Evolutionary conservation across 345 rosid species (phyloP).

Genomic region (Balakata baccata): DNA sequence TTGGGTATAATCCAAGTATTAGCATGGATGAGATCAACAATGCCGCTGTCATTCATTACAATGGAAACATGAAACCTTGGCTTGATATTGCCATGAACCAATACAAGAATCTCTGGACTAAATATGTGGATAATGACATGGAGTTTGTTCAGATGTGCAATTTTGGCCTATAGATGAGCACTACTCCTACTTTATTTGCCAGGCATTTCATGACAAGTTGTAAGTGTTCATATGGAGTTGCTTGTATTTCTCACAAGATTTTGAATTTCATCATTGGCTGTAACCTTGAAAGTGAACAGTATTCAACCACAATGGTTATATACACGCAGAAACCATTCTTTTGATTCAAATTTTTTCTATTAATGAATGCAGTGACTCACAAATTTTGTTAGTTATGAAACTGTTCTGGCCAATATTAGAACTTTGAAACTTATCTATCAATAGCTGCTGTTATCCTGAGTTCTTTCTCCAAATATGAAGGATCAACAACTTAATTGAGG

Average conservation of each 20-base stretch:
- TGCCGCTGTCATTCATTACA: conserved; percentile 89
- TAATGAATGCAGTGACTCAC: not conserved
- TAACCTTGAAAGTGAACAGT: conserved; percentile 25
- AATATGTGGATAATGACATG: conserved; percentile 59
- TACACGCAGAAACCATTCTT: conserved; percentile 24
- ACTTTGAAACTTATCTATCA: not conserved
- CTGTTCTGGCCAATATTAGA: not conserved
- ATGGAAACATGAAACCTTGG: conserved; percentile 98
- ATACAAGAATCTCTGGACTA: conserved; percentile 85
- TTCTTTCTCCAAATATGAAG: not conserved
- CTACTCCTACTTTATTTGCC: conserved; percentile 16
- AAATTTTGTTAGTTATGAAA: conserved; percentile 8
- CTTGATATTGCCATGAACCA: conserved; percentile 89
- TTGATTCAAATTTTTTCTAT: conserved; percentile 6
- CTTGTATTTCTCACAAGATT: conserved; percentile 19
- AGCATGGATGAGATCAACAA: conserved; percentile 77
- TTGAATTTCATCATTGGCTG: conserved; percentile 22
- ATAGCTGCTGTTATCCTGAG: not conserved
- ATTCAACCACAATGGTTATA: conserved; percentile 28
- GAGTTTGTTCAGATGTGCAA: conserved; percentile 38
- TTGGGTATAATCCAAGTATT: conserved; percentile 79
- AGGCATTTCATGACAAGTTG: conserved; percentile 26
- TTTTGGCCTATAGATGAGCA: conserved; percentile 58
- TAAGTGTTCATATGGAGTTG: conserved; percentile 34
- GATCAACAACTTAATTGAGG: not conserved